These are phyloP conservation scores for Thelonectria discophora DNA, from an alignment of 2,329 filamentous ascomycete genomes.

Conservation along the genomic window DNA sequence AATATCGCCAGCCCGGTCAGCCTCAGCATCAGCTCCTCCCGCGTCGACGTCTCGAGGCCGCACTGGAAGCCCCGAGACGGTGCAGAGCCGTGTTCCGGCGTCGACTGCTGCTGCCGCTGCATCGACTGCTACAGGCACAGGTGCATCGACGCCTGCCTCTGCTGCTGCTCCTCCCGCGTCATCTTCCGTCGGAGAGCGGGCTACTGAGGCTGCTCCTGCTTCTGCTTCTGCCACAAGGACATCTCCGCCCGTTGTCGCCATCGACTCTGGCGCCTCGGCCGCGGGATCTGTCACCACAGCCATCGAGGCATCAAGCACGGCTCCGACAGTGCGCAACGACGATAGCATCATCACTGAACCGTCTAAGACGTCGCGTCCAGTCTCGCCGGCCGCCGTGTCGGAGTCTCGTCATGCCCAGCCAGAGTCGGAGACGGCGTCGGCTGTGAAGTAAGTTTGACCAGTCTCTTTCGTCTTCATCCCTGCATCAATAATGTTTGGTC, in stretches of 20 bases:
- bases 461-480: too few species aligned
- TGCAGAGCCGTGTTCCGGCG: constrained; percentile 23
- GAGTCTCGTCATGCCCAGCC: constrained; percentile 16
- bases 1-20: constrained; percentile 39
- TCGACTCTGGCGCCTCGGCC: constrained; percentile 6
- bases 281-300: background rate
- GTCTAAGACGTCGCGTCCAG: constrained; percentile 26
- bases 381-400: constrained; percentile 30
- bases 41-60: constrained; percentile 34
- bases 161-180: constrained; percentile 9
- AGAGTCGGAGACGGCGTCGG: constrained; percentile 8
- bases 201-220: too few species aligned
- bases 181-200: too few species aligned
- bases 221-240: too few species aligned
- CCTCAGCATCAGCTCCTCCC: constrained; percentile 31
- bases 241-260: constrained; percentile 9
- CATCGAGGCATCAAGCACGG: constrained; percentile 13
- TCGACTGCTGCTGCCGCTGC: constrained; percentile 11
- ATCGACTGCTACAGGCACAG: constrained; percentile 22
- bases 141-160: constrained; percentile 25
- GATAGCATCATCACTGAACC: constrained; percentile 27
- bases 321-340: constrained; percentile 15
- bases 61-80: constrained; percentile 37
- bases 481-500: constrained; percentile 1
- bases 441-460: too few species aligned